Conservation (phyloP, 129 eudicot genomes). For the Pulicaria dysenterica region DNA sequence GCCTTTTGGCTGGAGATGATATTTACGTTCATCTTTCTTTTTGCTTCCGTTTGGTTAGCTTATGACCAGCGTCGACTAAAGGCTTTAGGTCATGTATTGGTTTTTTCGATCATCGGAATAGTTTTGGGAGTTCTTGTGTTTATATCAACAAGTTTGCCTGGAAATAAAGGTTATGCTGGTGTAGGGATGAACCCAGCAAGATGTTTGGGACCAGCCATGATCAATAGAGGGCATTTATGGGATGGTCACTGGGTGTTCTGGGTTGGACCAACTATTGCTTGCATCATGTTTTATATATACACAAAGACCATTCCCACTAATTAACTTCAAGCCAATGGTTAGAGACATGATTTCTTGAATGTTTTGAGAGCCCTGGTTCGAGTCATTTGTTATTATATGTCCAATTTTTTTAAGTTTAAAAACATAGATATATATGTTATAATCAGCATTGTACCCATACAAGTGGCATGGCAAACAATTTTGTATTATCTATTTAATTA, state of each 20-base stretch:
- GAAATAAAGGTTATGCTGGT: conserved; percentile 65
- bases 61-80: conserved; percentile 64
- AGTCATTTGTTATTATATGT: background rate
- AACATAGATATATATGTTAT: background rate
- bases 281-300: conserved; percentile 64
- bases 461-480: too few relatives aligned
- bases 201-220: conserved; percentile 79
- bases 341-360: conserved; percentile 53
- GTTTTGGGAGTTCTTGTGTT: conserved; percentile 62
- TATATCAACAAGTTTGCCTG: conserved; percentile 52
- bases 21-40: conserved; percentile 61
- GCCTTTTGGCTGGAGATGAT: conserved; percentile 75
- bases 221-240: conserved; percentile 80
- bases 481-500: too few relatives aligned
- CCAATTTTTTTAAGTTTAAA: background rate
- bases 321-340: conserved; percentile 49
- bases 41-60: conserved; percentile 75
- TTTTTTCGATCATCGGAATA: conserved; percentile 51
- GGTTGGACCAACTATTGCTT: conserved; percentile 70
- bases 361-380: conserved; percentile 41
- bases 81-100: conserved; percentile 44
- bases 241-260: conserved; percentile 83
- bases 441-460: too few relatives aligned
- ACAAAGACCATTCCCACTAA: conserved; percentile 61
- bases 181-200: conserved; percentile 83